Conservation (phyloP, 148 eudicot species). For the Diospyros kaki region DNA sequence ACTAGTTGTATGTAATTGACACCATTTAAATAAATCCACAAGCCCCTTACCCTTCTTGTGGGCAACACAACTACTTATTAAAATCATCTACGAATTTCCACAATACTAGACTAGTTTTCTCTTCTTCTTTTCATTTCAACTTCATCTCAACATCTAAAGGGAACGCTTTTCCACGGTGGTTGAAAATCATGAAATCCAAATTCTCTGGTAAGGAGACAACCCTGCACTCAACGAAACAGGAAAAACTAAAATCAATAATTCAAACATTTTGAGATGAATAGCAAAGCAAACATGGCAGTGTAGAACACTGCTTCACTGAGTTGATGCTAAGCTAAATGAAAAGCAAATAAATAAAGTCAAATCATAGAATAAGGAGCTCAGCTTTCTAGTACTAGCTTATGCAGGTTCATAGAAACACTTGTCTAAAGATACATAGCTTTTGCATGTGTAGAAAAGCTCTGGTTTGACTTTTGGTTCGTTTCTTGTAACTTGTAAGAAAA, state of each 20-base stretch:
- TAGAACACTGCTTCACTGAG: too few species aligned
- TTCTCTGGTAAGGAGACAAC: slow-evolving; percentile 70
- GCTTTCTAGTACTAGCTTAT: too few species aligned
- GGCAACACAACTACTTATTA: not conserved
- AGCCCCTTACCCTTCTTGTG: not conserved
- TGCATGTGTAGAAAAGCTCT: too few species aligned
- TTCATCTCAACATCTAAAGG: slow-evolving; percentile 43
- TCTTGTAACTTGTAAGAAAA: too few species aligned
- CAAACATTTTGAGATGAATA: slow-evolving; percentile 11
- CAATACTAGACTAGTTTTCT: not conserved
- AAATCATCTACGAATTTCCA: not conserved
- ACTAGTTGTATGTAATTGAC: too few species aligned
- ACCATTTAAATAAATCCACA: not conserved
- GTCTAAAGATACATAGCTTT: too few species aligned
- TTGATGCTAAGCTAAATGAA: too few species aligned
- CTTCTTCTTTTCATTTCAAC: slow-evolving; percentile 32
- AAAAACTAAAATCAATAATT: slow-evolving; percentile 4
- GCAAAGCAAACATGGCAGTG: not conserved
- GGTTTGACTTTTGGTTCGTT: too few species aligned
- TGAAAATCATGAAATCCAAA: slow-evolving; percentile 89
- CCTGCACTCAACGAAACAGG: slow-evolving; percentile 44
- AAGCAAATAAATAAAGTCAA: too few species aligned
- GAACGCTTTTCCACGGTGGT: slow-evolving; percentile 75
- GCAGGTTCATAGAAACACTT: too few species aligned
- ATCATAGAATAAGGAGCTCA: too few species aligned